Evolutionary conservation across 2,329 filamentous ascomycete genomes (phyloP).

Genomic region (Neonectria punicea): DNA sequence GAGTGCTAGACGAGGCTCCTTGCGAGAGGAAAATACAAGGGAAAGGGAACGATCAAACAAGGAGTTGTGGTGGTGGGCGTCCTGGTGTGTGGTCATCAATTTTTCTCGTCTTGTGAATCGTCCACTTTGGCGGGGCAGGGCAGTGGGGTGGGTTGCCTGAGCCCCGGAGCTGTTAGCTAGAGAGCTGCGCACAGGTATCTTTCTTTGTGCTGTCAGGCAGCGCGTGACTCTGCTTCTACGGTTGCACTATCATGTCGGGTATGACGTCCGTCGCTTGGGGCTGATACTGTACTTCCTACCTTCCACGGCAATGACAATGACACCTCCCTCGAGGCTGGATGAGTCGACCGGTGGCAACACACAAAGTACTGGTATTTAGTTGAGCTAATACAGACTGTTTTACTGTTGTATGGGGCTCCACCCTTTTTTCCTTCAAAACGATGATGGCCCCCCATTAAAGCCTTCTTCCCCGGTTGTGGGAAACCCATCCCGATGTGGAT

Average conservation of each 20-base stretch:
- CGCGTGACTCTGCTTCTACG: neutral
- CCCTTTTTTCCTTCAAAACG: neutral
- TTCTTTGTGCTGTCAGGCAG: neutral
- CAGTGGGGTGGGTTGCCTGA: constrained; percentile 17
- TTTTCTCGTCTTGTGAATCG: constrained; percentile 54
- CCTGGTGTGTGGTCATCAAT: constrained; percentile 51
- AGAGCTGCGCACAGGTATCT: neutral
- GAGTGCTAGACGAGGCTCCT: constrained; percentile 38
- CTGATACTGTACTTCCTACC: neutral
- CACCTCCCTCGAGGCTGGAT: too few species aligned
- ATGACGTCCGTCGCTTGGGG: constrained; percentile 13
- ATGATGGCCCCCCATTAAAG: neutral
- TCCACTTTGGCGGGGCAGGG: constrained; percentile 49
- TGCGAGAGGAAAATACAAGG: constrained; percentile 24
- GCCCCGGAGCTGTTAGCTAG: constrained; percentile 5
- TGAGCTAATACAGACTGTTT: too few species aligned
- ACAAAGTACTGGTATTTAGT: too few species aligned
- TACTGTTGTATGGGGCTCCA: too few species aligned
- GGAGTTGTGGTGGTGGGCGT: constrained; percentile 32
- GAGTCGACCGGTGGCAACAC: too few species aligned
- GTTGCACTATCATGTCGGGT: constrained; percentile 10
- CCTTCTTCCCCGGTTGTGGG: neutral
- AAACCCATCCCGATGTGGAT: neutral
- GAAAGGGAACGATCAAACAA: constrained; percentile 23
- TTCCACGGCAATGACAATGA: too few species aligned